phyloP scores from a whole-genome alignment of 768 basidiomycete genomes.

The Agrocybe chaxingu region DNA sequence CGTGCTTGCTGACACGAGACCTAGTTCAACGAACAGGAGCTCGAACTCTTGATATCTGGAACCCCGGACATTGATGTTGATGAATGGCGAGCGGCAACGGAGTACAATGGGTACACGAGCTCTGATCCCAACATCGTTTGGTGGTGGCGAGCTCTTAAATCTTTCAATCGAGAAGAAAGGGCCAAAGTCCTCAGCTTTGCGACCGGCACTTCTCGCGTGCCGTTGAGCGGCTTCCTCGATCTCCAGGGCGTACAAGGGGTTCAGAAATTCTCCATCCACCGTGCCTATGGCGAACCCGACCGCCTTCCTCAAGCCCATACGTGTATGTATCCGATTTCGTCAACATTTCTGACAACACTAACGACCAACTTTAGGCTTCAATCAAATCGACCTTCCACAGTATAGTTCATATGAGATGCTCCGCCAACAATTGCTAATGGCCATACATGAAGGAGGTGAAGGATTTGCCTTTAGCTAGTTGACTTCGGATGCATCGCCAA shows the following conservation, averaged over 20 bases:
- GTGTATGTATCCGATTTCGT: conserved; percentile 45
- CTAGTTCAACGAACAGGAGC: conserved; percentile 92
- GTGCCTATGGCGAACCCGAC: conserved; percentile 84
- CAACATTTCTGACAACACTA: conserved; percentile 8
- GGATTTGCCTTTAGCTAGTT: conserved; percentile 80
- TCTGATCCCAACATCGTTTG: conserved; percentile 96
- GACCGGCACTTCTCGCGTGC: conserved; percentile 89
- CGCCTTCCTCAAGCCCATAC: conserved; percentile 89
- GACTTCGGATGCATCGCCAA: conserved; percentile 29
- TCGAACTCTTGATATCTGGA: conserved; percentile 92
- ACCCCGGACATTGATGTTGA: conserved; percentile 99
- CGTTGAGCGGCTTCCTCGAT: conserved; percentile 90
- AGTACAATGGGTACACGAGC: conserved; percentile 83
- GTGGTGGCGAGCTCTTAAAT: conserved; percentile 99
- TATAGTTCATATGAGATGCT: conserved; percentile 97
- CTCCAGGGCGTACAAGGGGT: conserved; percentile 94
- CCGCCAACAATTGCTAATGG: conserved; percentile 82
- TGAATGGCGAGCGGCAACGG: conserved; percentile 92
- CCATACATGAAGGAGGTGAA: conserved; percentile 95
- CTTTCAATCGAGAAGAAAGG: conserved; percentile 94
- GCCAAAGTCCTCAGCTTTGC: conserved; percentile 98
- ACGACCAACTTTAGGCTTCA: conserved; percentile 61
- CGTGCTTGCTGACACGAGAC: conserved; percentile 3
- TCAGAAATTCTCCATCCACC: conserved; percentile 94
- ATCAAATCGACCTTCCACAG: conserved; percentile 91